Percentiles rank a stretch among this genome's conserved stretches.
These are phyloP conservation scores for Quercus lobata DNA, from an alignment of 331 rosid species.

Conservation along the genomic window DNA sequence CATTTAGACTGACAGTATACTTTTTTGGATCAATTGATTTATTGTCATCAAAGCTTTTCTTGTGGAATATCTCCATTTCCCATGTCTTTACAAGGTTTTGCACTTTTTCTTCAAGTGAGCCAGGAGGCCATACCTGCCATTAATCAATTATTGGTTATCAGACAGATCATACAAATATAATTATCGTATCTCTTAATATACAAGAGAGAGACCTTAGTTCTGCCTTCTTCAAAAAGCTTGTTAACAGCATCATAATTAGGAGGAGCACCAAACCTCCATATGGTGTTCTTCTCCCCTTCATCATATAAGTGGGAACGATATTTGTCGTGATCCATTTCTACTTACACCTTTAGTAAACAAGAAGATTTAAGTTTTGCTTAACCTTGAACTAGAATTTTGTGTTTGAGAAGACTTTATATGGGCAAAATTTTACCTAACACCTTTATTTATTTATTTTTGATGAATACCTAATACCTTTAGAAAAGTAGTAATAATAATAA, in stretches of 20 bases:
- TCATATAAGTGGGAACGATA: slow-evolving; percentile 38
- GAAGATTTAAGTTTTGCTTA: not conserved
- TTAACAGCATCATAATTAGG: slow-evolving; percentile 61
- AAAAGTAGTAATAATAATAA: too few species aligned
- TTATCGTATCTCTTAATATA: not conserved
- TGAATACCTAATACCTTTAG: too few species aligned
- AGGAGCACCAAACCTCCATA: slow-evolving; percentile 54
- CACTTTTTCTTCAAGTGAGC: slow-evolving; percentile 65
- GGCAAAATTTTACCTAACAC: not conserved
- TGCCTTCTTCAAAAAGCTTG: slow-evolving; percentile 70
- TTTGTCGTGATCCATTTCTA: slow-evolving; percentile 41
- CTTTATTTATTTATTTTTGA: too few species aligned
- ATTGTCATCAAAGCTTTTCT: slow-evolving; percentile 31
- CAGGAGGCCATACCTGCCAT: slow-evolving; percentile 64
- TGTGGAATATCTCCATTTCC: slow-evolving; percentile 76
- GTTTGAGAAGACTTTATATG: not conserved
- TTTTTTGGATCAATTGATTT: slow-evolving; percentile 44
- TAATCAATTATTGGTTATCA: not conserved
- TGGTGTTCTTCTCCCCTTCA: slow-evolving; percentile 53
- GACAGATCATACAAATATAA: not conserved
- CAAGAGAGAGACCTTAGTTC: slow-evolving; percentile 33
- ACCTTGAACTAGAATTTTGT: not conserved
- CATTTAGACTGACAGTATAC: slow-evolving; percentile 54
- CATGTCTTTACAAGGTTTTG: slow-evolving; percentile 63
- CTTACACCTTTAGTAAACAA: not conserved